phyloP scores from a whole-genome alignment of 2,329 filamentous ascomycete genomes.

The Aureobasidium mangrovei region DNA sequence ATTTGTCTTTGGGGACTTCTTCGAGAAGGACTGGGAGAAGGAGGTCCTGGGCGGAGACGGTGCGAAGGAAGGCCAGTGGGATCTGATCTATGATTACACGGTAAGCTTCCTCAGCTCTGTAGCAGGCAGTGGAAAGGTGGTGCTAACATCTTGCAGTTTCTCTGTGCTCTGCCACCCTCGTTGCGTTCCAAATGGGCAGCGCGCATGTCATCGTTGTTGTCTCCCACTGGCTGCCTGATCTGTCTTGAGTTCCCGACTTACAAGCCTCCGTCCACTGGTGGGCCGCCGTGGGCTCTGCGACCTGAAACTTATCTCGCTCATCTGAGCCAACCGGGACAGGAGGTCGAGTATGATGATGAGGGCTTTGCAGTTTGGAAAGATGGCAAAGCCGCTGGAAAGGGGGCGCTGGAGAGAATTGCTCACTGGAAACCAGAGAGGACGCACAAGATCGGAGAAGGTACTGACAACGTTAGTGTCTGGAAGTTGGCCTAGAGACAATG shows the following conservation, averaged over 20 bases:
- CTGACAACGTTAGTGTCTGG: constrained; percentile 44
- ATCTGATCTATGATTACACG: constrained; percentile 58
- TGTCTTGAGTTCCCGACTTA: constrained; percentile 71
- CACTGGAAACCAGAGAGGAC: constrained; percentile 50
- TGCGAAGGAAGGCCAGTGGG: constrained; percentile 41
- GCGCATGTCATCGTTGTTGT: constrained; percentile 46
- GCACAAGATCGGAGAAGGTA: constrained; percentile 45
- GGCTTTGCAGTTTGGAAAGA: constrained; percentile 33
- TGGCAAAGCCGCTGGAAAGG: constrained; percentile 35
- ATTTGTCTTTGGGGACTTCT: constrained; percentile 59
- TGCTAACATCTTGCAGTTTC: constrained; percentile 39
- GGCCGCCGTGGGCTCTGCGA: constrained; percentile 65
- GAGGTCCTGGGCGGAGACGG: constrained; percentile 28
- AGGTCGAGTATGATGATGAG: constrained; percentile 52
- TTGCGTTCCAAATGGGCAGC: constrained; percentile 51
- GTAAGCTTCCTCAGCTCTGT: constrained; percentile 29
- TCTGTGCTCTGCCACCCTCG: constrained; percentile 48
- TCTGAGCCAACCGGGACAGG: constrained; percentile 59
- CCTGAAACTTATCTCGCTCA: constrained; percentile 64
- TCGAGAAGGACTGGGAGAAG: constrained; percentile 49
- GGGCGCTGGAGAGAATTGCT: constrained; percentile 37
- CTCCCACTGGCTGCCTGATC: constrained; percentile 44
- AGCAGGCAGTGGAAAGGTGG: neutral
- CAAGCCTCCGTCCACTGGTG: constrained; percentile 55
- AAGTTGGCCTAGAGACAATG: neutral